Percentiles rank a stretch among this genome's conserved stretches.
These are phyloP conservation scores for Pistacia atlantica DNA, from an alignment of 345 rosid genomes.

Conservation along the genomic window DNA sequence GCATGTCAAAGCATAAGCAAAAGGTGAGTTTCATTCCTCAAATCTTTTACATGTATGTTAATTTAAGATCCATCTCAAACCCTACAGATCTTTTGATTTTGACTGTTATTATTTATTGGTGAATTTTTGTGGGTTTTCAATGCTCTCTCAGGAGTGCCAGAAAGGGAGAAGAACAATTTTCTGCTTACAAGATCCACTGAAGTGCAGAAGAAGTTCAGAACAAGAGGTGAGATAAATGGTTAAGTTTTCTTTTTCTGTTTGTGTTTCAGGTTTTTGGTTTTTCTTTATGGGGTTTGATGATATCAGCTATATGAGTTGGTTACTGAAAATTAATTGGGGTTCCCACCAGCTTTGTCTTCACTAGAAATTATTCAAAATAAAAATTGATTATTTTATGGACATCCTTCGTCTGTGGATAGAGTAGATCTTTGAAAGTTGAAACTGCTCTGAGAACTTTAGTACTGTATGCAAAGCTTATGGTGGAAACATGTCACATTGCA, in stretches of 20 bases:
- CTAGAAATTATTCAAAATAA: constrained; percentile 19
- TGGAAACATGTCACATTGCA: constrained; percentile 31
- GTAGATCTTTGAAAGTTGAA: constrained; percentile 31
- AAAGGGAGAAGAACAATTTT: no score
- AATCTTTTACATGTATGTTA: background rate
- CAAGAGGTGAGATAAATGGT: constrained; percentile 14
- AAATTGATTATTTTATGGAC: constrained; percentile 21
- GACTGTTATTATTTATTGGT: background rate
- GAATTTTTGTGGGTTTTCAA: constrained; percentile 11
- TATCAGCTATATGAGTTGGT: constrained; percentile 12
- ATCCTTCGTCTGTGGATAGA: constrained; percentile 22
- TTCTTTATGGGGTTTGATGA: constrained; percentile 24
- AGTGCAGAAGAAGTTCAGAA: constrained; percentile 2
- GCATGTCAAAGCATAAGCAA: background rate
- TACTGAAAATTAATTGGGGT: constrained; percentile 1
- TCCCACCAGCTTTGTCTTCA: constrained; percentile 31
- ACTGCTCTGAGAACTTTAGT: constrained; percentile 15
- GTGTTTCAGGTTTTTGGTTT: background rate
- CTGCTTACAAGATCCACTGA: background rate
- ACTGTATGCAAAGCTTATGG: constrained; percentile 17
- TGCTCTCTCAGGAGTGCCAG: background rate
- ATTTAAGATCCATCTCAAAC: constrained; percentile 20
- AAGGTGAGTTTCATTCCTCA: constrained; percentile 4
- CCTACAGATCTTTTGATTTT: constrained; percentile 23
- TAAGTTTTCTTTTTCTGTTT: background rate